Percentiles rank a stretch among this genome's conserved stretches.
These are phyloP conservation scores for Paecilomyces sp. DNA, from an alignment of 2,329 filamentous ascomycete species.

Conservation along the genomic window DNA sequence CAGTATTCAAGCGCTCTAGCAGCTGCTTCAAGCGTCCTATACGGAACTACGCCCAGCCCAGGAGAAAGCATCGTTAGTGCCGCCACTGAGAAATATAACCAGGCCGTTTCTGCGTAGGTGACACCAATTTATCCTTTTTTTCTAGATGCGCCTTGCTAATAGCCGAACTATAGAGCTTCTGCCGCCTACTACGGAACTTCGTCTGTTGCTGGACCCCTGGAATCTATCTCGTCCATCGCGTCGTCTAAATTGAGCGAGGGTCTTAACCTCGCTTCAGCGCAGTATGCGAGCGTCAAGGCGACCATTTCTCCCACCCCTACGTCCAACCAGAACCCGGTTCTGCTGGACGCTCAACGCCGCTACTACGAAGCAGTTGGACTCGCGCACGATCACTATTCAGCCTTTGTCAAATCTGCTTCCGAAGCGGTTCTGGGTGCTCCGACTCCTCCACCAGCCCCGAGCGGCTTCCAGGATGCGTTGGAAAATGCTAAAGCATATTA, in stretches of 20 bases:
- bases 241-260: conserved; percentile 63
- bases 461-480: conserved; percentile 25
- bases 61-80: conserved; percentile 7
- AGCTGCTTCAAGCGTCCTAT: too few relatives aligned
- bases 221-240: conserved; percentile 60
- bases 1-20: too few relatives aligned
- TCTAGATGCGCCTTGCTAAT: conserved; percentile 6
- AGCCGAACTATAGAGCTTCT: conserved; percentile 37
- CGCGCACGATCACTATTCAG: conserved; percentile 71
- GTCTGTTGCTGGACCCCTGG: conserved; percentile 46
- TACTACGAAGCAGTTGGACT: conserved; percentile 74
- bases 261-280: conserved; percentile 61
- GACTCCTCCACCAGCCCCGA: conserved; percentile 32
- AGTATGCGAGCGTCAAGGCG: conserved; percentile 62
- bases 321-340: conserved; percentile 44
- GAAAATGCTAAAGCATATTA: conserved; percentile 29
- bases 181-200: conserved; percentile 49
- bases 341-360: conserved; percentile 56
- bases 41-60: too few relatives aligned
- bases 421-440: conserved; percentile 60
- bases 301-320: conserved; percentile 59
- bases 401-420: conserved; percentile 66
- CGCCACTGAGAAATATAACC: conserved; percentile 48
- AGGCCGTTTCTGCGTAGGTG: conserved; percentile 52
- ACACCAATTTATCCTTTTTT: background rate